Conservation (phyloP, 139 green algal species). For the Parachlorella kessleri region DNA sequence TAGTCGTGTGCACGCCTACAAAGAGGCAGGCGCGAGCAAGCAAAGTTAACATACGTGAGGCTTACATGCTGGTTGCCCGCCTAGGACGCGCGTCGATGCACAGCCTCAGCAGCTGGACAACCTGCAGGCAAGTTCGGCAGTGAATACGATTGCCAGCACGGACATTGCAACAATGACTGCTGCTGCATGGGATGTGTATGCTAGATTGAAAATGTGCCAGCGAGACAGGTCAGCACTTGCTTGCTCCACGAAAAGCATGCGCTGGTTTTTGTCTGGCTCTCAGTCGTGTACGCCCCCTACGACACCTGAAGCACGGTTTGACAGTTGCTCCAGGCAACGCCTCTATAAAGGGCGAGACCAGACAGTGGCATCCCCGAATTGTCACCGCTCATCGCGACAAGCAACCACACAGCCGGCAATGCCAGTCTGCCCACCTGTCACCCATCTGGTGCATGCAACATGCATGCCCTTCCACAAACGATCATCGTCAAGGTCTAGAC, state of each 20-base stretch:
- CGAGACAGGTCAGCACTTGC: constrained; percentile 52
- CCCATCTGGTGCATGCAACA: neutral
- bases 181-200: no score
- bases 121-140: no score
- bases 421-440: neutral
- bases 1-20: constrained; percentile 23
- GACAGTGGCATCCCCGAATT: neutral
- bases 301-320: constrained; percentile 35
- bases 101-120: no score
- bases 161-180: no score
- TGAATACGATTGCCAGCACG: no score
- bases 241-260: constrained; percentile 18
- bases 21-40: no score
- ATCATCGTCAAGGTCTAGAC: neutral
- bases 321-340: constrained; percentile 39
- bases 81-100: no score
- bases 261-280: constrained; percentile 45
- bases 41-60: no score
- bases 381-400: neutral
- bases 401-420: neutral
- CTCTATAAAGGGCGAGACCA: constrained; percentile 29
- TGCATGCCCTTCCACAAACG: neutral
- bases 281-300: constrained; percentile 36
- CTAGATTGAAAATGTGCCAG: no score
- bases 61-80: no score